Base-by-base conservation (phyloP, 1,139 yeast species). In the Hansenula lynferdii region DNA sequence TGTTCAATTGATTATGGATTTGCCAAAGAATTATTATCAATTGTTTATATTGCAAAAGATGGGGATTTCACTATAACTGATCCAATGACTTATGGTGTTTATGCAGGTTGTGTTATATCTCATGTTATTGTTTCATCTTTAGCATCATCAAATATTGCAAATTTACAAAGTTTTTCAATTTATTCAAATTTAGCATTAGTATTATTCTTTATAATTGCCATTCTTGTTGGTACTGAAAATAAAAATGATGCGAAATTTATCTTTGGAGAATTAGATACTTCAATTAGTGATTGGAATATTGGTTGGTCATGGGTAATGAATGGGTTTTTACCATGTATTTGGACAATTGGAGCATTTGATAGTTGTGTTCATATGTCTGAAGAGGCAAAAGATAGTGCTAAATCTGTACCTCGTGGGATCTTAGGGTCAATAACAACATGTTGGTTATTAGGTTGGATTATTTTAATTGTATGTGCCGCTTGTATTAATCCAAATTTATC, bases 351-450 rank as follows among this genome's bases (percentile, higher is more conserved):
- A 48, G 80, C 84, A 0, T 80, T 79, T 55, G 89, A 82, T 55
- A 75, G 83, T 3, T 79, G 82, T 48, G 77, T 80, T 37, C 89
- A 81, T 57, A 75, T 80, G 75, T 69, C 79, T 20, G 90, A 82
- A 57, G 89, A 82, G 54, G 82, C 84, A 20, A 64, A 66, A 31
- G 73, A 78, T 51, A 85, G 87, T 15, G 67, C 78, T 11, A 65
- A 62, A 41, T 76, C 83, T 20, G 80, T 80, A 18, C 87, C 89
- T 19, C 58, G 73, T 38, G 89, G 87, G 18, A 80, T 77, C 39
- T 58, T 71, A 39, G 64, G 72, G 12, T 70, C 81, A 16, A 79
- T 80, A 43, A 50, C 70, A 15, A 70, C 67, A 34, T 80, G 89
- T 57, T 75, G 81, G 67, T 42, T 77, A 24, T 53, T 82, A 9